Base-by-base conservation (phyloP, 140 eudicot species). In the Ambrosia hybrid region DNA sequence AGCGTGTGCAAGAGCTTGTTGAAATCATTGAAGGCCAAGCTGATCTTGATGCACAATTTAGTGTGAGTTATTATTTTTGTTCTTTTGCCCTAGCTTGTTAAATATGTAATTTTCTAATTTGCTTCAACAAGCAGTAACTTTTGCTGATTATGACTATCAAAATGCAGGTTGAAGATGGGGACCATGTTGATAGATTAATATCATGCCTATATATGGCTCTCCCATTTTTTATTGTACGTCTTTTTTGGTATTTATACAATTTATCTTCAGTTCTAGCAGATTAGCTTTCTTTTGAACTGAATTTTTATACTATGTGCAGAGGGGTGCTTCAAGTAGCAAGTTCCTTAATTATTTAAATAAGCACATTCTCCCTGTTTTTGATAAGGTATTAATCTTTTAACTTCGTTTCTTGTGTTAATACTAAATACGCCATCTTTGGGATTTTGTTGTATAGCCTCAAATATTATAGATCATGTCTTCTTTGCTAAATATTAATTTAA, bases 271-370 rank as follows among this genome's bases (percentile, higher is more conserved):
- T 71, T 46, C 2, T 11, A 15, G 45, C 52, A 43, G 36, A 36
- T 49, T 51, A 43, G 60, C 67, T 41, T 76, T 73, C 51, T 77
- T 60, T 15, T 57, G 7, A 34, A 73, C 65, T 56, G 65, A 83
- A 65, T 0, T 53, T 33, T 16, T 55, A 46, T 49, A 34, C 76
- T 78, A 17, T 70, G 8, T 76, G 83, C 92, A 92, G 98, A 79
- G 91, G 82, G 98, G 98, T 74, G 98, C 96, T 78, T 93, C 98
- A 36, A 89, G 90, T 78, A 87, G 98, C 86, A 93, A 90, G 73
- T 93, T 90, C 65, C 85, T 90, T 75, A 84, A 81, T 69, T 93
- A 93, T 81, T 73, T 93, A 86, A 84, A 85, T 84, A 93, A 87
- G 78, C 89, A 93, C 84, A 87, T 93, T 60, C 76, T 87, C 68